Percentiles rank a stretch among this genome's conserved stretches.
Conservation (phyloP, 352 stramenopile species). For the Phytophthora hybrid region DNA sequence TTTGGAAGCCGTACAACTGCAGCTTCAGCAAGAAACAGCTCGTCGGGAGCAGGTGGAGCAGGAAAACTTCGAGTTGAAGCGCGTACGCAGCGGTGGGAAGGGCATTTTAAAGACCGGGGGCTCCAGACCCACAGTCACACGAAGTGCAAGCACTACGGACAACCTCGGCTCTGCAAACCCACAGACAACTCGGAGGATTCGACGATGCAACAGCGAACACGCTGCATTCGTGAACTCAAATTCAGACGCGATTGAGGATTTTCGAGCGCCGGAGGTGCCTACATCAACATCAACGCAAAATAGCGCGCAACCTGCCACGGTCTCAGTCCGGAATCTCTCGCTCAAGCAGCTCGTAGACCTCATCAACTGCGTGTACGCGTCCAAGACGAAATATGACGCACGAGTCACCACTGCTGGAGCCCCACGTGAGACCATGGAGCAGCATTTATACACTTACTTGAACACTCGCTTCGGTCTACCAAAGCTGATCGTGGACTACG, state of each 20-base stretch:
- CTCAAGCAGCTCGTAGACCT: constrained; percentile 84
- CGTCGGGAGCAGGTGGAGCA: constrained; percentile 55
- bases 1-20: constrained; percentile 52
- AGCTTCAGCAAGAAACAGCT: constrained; percentile 59
- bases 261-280: constrained; percentile 14
- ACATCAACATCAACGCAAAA: neutral
- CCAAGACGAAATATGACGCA: constrained; percentile 76
- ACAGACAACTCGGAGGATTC: constrained; percentile 28
- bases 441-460: constrained; percentile 91
- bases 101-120: constrained; percentile 3
- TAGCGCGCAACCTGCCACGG: constrained; percentile 2
- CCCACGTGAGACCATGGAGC: constrained; percentile 86
- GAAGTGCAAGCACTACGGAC: constrained; percentile 11
- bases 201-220: constrained; percentile 28
- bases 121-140: constrained; percentile 1
- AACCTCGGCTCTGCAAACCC: constrained; percentile 1
- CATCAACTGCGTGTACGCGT: constrained; percentile 75
- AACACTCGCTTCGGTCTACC: constrained; percentile 89
- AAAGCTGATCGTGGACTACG: constrained; percentile 80
- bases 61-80: constrained; percentile 57
- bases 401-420: constrained; percentile 50
- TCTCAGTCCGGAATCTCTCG: constrained; percentile 58
- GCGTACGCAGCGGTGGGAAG: constrained; percentile 10
- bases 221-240: neutral
- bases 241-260: constrained; percentile 8